phyloP scores from a whole-genome alignment of 169 alveolate genomes.

The Pseudocohnilembus persalinus region DNA sequence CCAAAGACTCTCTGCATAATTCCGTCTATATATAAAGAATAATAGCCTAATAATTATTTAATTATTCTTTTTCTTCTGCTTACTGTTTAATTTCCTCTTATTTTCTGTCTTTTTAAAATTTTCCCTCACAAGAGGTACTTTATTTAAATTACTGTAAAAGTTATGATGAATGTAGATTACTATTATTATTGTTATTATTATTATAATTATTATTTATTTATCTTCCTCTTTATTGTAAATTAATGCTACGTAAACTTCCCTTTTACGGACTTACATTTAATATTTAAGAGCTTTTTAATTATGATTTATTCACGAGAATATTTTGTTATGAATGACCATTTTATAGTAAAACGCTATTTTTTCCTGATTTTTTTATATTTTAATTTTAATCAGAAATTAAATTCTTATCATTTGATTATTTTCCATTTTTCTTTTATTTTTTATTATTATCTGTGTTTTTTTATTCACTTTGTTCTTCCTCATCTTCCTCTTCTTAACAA shows the following conservation, averaged over 20 bases:
- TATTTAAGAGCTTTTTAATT: too few relatives aligned
- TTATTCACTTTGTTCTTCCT: neutral
- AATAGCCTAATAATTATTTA: neutral
- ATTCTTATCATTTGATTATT: neutral
- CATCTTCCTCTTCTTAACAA: neutral
- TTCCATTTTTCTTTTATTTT: neutral
- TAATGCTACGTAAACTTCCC: too few relatives aligned
- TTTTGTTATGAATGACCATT: neutral
- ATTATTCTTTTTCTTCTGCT: too few relatives aligned
- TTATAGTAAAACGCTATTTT: neutral
- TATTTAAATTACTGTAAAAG: neutral
- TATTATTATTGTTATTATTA: neutral
- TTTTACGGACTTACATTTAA: too few relatives aligned
- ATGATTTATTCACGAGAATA: too few relatives aligned
- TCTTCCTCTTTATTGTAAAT: too few relatives aligned
- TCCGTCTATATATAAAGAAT: slow-evolving; percentile 13
- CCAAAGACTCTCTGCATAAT: slow-evolving; percentile 4
- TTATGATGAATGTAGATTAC: neutral
- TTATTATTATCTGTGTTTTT: neutral
- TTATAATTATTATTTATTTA: too few relatives aligned
- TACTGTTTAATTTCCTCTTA: neutral
- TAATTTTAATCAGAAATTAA: neutral
- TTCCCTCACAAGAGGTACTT: neutral
- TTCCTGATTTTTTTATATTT: too few relatives aligned
- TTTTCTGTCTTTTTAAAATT: too few relatives aligned